phyloP scores from a whole-genome alignment of 2,329 filamentous ascomycete species.

The Sporothrix mexicana region DNA sequence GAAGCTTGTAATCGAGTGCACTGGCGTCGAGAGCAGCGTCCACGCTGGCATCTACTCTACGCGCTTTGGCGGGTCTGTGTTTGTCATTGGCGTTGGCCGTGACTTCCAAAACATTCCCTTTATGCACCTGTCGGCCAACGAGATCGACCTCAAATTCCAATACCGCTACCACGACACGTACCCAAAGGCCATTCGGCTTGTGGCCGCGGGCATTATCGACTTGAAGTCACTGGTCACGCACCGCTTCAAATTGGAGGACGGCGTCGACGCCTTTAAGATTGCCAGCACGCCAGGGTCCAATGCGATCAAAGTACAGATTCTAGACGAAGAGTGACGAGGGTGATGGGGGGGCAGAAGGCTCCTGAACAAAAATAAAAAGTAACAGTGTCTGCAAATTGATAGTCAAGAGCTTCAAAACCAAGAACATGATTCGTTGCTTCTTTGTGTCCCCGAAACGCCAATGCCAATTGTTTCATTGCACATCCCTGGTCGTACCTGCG shows the following conservation, averaged over 20 bases:
- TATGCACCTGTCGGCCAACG: conserved; percentile 62
- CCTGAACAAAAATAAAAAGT: no score
- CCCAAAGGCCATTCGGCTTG: conserved; percentile 66
- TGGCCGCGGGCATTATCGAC: conserved; percentile 65
- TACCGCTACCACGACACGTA: conserved; percentile 74
- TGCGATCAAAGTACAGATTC: conserved; percentile 66
- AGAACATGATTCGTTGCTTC: background rate
- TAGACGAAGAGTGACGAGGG: conserved; percentile 56
- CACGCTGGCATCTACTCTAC: conserved; percentile 63
- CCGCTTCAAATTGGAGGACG: conserved; percentile 65
- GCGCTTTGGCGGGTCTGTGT: conserved; percentile 63
- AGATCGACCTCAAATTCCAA: conserved; percentile 73
- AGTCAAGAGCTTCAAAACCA: no score
- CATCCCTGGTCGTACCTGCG: no score
- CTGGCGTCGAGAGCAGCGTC: conserved; percentile 68
- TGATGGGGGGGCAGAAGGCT: no score
- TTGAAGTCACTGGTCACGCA: conserved; percentile 69
- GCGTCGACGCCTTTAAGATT: conserved; percentile 62
- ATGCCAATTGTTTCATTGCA: no score
- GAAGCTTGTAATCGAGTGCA: conserved; percentile 67
- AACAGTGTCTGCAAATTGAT: no score
- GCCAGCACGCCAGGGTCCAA: conserved; percentile 57
- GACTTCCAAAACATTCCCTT: conserved; percentile 67
- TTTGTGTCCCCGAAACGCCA: no score
- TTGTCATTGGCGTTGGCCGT: conserved; percentile 69